phyloP scores from a whole-genome alignment of 805 yeast species.

The Cyberlindnera japonica region DNA sequence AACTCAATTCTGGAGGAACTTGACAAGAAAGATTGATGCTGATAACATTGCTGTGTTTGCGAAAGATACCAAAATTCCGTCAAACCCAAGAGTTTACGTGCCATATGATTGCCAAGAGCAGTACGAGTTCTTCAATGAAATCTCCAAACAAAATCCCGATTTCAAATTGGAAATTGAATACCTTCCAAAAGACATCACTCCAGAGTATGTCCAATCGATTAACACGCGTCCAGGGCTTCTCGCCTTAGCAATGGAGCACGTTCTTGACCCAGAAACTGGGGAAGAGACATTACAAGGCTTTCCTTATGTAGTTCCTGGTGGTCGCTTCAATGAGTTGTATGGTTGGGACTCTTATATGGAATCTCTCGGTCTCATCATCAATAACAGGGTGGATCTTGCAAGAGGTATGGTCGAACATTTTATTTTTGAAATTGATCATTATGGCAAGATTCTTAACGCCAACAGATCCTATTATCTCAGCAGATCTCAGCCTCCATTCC shows the following conservation, averaged over 20 bases:
- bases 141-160: conserved; percentile 52
- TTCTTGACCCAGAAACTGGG: conserved; percentile 47
- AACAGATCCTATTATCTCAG: conserved; percentile 87
- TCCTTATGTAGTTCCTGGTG: conserved; percentile 96
- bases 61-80: conserved; percentile 69
- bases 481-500: conserved; percentile 94
- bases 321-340: conserved; percentile 91
- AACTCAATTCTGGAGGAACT: conserved; percentile 73
- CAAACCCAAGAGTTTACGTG: conserved; percentile 72
- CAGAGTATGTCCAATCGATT: conserved; percentile 71
- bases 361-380: conserved; percentile 72
- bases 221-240: conserved; percentile 83
- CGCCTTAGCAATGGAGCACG: conserved; percentile 66
- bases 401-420: conserved; percentile 90
- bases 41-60: conserved; percentile 67
- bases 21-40: conserved; percentile 68
- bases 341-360: conserved; percentile 99
- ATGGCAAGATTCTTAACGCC: conserved; percentile 92
- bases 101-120: conserved; percentile 71
- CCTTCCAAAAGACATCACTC: conserved; percentile 70
- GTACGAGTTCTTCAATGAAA: conserved; percentile 57
- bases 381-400: conserved; percentile 65
- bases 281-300: conserved; percentile 53
- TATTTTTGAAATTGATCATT: conserved; percentile 82
- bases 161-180: conserved; percentile 67